Evolutionary conservation across 257 asterid genomes (phyloP), one percentile per base, ranked within the genome.

Genomic region (Gynochthodes officinalis): DNA sequence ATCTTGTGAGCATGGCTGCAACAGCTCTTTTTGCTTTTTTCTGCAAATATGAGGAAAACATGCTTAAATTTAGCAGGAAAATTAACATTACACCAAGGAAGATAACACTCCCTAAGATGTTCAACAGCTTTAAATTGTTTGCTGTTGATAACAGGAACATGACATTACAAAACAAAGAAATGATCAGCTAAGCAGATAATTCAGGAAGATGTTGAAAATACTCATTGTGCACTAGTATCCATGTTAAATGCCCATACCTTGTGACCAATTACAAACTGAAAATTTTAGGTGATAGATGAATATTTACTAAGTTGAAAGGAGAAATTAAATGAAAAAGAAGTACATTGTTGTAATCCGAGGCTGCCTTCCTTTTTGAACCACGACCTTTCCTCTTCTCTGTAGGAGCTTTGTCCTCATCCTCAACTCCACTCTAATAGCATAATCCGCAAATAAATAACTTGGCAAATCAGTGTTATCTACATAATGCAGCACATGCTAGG

Each of bases 1-100:
- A 75, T 85, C 99, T 86, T 61, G 92, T 85, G 72, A 95, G 92
- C 99, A 95, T 95, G 65, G 94, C 97, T 49, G 89, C 90, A 78
- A 95, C 99, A 77, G 97, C 99, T 82, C 90, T 89, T 85, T 89
- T 95, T 73, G 99, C 96, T 78, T 87, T 95, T 75, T 80, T 81
- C 98, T 90, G 73, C 58, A 78, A 39, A 76, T 50, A 68, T 37
- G 77, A n/a, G 25, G 28, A 54, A 16, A 73, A 53, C 14, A 9
- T 30, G 33, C 32, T 27, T 6, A 66, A 14, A 43, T 11, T 21
- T 25, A 32, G 57, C 32, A 32, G 30, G 43, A 48, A 25, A 40
- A 52, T 25, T 4, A 0, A 18, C 16, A 37, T n/a, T 15, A 18
- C 64, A 35, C 64, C 7, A 50, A 40, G 27, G 18, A 65, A 28